A percentile compares a stretch with the other conserved stretches of the same genome.
These are phyloP conservation scores for Alternaria sp. DNA, from an alignment of 2,329 filamentous ascomycete species.

Conservation along the genomic window DNA sequence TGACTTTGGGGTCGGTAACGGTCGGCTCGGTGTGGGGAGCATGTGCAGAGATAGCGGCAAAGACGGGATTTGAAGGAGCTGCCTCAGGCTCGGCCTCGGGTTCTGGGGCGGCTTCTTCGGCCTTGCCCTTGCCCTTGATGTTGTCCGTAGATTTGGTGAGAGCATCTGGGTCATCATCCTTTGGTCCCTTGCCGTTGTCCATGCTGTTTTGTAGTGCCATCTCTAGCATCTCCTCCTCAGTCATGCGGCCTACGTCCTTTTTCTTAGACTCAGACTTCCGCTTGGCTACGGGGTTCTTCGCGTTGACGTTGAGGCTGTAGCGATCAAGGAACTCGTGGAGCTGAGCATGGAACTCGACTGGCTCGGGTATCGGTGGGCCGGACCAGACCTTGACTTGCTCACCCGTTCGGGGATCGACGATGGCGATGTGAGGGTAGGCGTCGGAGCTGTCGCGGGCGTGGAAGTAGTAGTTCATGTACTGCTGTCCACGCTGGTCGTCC, in stretches of 20 bases:
- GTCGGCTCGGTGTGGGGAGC: constrained; percentile 79
- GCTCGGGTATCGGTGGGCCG: constrained; percentile 76
- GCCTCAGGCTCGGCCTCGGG: constrained; percentile 22
- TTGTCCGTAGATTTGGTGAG: constrained; percentile 73
- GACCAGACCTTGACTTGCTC: constrained; percentile 98
- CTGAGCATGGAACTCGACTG: constrained; percentile 85
- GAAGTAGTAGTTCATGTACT: constrained; percentile 93
- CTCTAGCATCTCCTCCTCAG: constrained; percentile 96
- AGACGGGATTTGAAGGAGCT: constrained; percentile 54
- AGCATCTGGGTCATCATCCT: constrained; percentile 82
- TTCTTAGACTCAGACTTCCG: constrained; percentile 74
- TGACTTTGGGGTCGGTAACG: constrained; percentile 68
- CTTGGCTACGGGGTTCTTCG: constrained; percentile 90
- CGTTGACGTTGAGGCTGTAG: constrained; percentile 86
- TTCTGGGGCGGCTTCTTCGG: constrained; percentile 21
- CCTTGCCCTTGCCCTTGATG: constrained; percentile 59
- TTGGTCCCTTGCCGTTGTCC: constrained; percentile 60
- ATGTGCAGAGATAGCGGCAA: constrained; percentile 73
- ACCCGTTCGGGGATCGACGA: constrained; percentile 92
- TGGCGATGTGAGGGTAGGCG: constrained; percentile 94
- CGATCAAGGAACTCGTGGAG: constrained; percentile 96
- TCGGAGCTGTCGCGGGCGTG: constrained; percentile 78
- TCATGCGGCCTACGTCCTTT: constrained; percentile 84
- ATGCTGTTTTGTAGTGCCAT: constrained; percentile 91
- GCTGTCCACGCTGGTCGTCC: constrained; percentile 75